A percentile compares a stretch with the other conserved stretches of the same genome.
These are phyloP conservation scores for Botryococcus braunii DNA, from an alignment of 163 green algal genomes.

Conservation along the genomic window DNA sequence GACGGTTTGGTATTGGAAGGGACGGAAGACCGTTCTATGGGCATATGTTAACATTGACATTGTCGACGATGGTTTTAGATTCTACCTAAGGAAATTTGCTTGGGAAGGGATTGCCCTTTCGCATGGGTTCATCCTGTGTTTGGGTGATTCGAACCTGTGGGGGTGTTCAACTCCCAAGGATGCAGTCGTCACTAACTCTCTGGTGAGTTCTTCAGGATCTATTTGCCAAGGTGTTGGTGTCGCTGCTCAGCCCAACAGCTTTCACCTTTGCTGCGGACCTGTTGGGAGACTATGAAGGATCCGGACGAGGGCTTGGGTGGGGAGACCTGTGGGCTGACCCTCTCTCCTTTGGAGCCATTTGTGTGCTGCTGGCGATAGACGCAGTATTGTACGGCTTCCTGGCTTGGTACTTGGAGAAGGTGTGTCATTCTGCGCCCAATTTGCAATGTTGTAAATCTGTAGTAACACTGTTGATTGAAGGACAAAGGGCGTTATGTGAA, in stretches of 20 bases:
- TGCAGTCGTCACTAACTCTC: too few relatives aligned
- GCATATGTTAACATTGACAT: too few relatives aligned
- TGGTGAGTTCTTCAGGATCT: slow-evolving; percentile 23
- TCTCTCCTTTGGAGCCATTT: slow-evolving; percentile 19
- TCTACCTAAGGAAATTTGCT: too few relatives aligned
- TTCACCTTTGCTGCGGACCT: slow-evolving; percentile 48
- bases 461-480: too few relatives aligned
- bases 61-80: too few relatives aligned
- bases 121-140: too few relatives aligned
- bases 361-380: slow-evolving; percentile 31
- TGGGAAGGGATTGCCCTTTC: too few relatives aligned
- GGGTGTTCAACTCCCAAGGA: too few relatives aligned
- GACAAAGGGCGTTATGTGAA: too few relatives aligned
- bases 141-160: too few relatives aligned
- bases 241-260: slow-evolving; percentile 30
- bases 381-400: slow-evolving; percentile 30
- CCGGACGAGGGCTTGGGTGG: slow-evolving; percentile 27
- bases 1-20: too few relatives aligned
- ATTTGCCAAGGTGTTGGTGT: slow-evolving; percentile 22
- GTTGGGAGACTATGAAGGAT: slow-evolving; percentile 26
- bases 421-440: slow-evolving; percentile 6
- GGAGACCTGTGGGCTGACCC: slow-evolving; percentile 19
- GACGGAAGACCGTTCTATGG: too few relatives aligned
- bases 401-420: slow-evolving; percentile 40
- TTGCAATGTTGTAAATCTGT: not conserved